Base-by-base conservation (phyloP, 768 basidiomycete species). In the Tubosaeta sp. region DNA sequence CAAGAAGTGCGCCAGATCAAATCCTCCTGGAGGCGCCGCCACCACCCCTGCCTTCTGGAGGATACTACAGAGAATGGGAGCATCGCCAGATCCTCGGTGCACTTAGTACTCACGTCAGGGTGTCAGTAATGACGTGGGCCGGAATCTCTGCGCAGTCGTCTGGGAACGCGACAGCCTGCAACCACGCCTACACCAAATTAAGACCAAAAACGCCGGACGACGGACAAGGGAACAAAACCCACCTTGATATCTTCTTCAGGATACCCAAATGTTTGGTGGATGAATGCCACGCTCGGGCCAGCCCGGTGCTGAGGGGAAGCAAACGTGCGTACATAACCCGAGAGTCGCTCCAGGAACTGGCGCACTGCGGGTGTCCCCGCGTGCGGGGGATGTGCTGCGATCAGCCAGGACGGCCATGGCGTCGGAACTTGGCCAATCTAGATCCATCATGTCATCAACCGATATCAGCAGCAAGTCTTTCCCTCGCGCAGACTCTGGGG, bases 401-500 rank as follows among this genome's bases (percentile, higher is more conserved):
- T 90, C 52, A 91, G 72, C 95, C 95, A 99, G 0, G 92, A 95
- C 13, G 94, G 91, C 95, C 95, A 99, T 0, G 95, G 95, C 0
- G 95, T 97, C 34, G 85, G 85, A 6, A 91, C 85, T 9, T 86
- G 84, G 13, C 88, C 87, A 56, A 92, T 91, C 88, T 91, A 39
- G 14, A n/a, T 29, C 25, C 16, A 11, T 13, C 35, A 10, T 14
- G 35, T 29, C 16, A 19, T 38, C 26, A 37, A n/a, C 14, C 9
- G n/a, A 27, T 17, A 47, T 8, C 33, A 25, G 42, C 49, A 25
- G 49, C 39, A 41, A 31, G 39, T 9, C 16, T 14, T 14, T 25
- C 12, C 26, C 17, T 5, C 42, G 13, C 32, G n/a, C 31, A 33
- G 39, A 27, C n/a, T 16, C 22, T 7, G 13, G 7, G 29, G 13